Evolutionary conservation across 2,329 filamentous ascomycete species (phyloP), one percentile per base, ranked within the genome.

Genomic region (Aurifilum marmelostoma): DNA sequence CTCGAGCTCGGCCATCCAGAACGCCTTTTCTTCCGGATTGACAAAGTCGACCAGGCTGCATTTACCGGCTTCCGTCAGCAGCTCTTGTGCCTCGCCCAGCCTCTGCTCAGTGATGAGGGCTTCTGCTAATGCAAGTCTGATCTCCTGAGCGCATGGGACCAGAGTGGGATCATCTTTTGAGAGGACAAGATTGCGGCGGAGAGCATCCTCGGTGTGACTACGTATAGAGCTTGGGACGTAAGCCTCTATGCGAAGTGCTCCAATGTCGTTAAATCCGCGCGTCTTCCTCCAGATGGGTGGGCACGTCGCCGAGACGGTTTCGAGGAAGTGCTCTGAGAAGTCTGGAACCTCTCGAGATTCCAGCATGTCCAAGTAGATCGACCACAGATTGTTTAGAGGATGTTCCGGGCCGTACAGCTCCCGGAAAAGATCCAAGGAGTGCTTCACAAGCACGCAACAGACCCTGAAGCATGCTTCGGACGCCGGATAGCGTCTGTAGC

Each of bases 1-100:
- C 27, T n/a, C 14, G 16, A 63, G 41, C 61, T 63, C 61, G 21
- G 61, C 37, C 24, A 63, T 43, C 61, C 61, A 63, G 27, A 63
- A 63, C 14, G 24, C 39, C 61, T 63, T 63, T 14, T 29, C 39
- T 41, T 63, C 61, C 2, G 41, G 61, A 16, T 34, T 47, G 41
- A 63, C 27, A 50, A 63, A 63, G 61, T 63, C 61, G 24, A 32
- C 27, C 12, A 29, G n/a, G 7, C 41, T 43, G 27, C 14, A 47
- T 7, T 32, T 27, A 4, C 16, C 21, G 14, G 27, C 61, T 18
- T 63, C 61, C 27, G 3, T 16, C n/a, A 63, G 24, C 14, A 63
- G 2, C 2, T 5, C 14, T 32, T 32, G 12, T 8, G 61, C 61
- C 41, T 63, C 61, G 14, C 18, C 4, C 16, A 63, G 24, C 39